Conservation (phyloP, 306 rosid species). For the Biancaea sappan region DNA sequence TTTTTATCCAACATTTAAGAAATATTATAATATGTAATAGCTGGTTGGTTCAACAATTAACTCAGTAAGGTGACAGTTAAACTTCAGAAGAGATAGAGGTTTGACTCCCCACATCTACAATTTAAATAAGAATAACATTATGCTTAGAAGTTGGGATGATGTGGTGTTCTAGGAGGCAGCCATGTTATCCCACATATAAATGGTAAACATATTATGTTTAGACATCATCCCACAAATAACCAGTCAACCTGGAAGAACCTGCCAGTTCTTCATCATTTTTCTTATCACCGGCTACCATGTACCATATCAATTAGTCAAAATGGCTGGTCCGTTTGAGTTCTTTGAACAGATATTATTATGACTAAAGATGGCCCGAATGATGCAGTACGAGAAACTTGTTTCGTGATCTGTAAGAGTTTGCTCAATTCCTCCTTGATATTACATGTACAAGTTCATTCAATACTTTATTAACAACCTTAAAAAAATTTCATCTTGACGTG, state of each 20-base stretch:
- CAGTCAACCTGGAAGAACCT: too few species aligned
- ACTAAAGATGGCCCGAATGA: neutral
- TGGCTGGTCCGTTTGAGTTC: neutral
- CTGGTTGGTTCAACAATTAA: neutral
- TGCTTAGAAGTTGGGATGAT: neutral
- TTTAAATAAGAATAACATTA: neutral
- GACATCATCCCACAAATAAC: too few species aligned
- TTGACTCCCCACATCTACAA: neutral
- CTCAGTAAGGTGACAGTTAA: neutral
- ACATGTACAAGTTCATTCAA: neutral
- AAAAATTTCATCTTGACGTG: neutral
- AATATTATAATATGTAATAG: too few species aligned
- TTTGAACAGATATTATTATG: neutral
- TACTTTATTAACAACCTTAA: neutral
- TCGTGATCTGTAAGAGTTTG: neutral
- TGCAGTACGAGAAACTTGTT: neutral
- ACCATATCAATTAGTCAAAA: neutral
- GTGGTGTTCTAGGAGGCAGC: too few species aligned
- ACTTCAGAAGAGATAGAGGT: neutral
- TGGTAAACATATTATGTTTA: too few species aligned
- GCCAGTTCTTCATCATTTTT: neutral
- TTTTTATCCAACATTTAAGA: too few species aligned
- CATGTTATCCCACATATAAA: too few species aligned
- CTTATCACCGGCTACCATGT: too few species aligned
- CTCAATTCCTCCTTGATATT: neutral